Base-by-base conservation (phyloP, 306 rosid species). In the Abrus precatorius region DNA sequence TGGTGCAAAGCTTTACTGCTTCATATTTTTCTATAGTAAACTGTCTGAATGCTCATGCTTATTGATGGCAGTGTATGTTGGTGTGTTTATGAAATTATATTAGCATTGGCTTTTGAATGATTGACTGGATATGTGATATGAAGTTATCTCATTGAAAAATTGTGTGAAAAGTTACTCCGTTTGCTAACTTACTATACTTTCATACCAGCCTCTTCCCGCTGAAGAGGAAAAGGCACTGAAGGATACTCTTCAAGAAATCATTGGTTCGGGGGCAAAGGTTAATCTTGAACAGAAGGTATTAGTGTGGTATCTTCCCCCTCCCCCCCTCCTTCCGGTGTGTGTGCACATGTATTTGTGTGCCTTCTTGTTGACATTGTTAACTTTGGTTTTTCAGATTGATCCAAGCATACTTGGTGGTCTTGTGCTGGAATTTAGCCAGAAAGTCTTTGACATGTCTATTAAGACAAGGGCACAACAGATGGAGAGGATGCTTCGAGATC, bases 401-500 rank as follows among this genome's bases (percentile, higher is more conserved):
- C 85, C 94, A 79, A 90, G 93, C 63, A 92, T 93, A 32, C 86
- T 93, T 84, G 98, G 97, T 48, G 99, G 99, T 43, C 69, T 93
- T n/a, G 90, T 93, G 79, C 88, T 96, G 33, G 97, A 93, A 63
- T 96, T 93, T 63, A 84, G 67, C 72, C 87, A 74, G 85, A 96
- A 96, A 88, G 94, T 93, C 61, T 90, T 93, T 34, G 99, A 96
- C 86, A 90, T 93, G 97, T 96, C 98, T 48, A 90, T 93, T 14
- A 93, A 69, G 93, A 89, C 91, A 8, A 78, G 99, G 87, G 97
- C 97, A 49, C 90, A 62, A 20, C 97, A 96, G 84, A 92, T 93
- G 98, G 99, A 93, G 87, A 91, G 99, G 93, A 83, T 87, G 84
- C 92, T 95, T 86, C 88, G 92, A 63, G 93, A 93, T 32, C 99